Conservation (phyloP, 768 basidiomycete species). For the Boletales sp. region DNA sequence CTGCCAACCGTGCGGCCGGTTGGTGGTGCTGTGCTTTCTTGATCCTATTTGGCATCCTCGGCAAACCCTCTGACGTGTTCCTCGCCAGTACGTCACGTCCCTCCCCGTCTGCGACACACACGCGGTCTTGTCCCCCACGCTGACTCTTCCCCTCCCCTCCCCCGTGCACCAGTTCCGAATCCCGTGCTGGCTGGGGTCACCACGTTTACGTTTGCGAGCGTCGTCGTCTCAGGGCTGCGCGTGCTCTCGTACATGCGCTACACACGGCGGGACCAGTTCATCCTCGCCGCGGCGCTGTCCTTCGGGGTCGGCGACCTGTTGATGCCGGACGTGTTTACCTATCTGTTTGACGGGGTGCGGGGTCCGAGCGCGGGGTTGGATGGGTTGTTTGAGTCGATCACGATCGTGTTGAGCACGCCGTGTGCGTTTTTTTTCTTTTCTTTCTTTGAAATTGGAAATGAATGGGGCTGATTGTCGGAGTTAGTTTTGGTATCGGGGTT, state of each 20-base stretch:
- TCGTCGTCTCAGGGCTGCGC: slow-evolving; percentile 65
- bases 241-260: slow-evolving; percentile 61
- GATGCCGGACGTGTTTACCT: slow-evolving; percentile 58
- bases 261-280: slow-evolving; percentile 64
- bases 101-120: background rate
- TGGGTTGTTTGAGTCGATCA: slow-evolving; percentile 74
- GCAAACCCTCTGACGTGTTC: slow-evolving; percentile 81
- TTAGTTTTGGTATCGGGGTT: slow-evolving; percentile 57
- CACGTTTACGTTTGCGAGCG: slow-evolving; percentile 80
- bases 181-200: slow-evolving; percentile 83
- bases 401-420: slow-evolving; percentile 76
- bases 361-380: slow-evolving; percentile 51
- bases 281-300: slow-evolving; percentile 64
- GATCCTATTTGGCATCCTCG: slow-evolving; percentile 75
- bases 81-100: slow-evolving; percentile 57
- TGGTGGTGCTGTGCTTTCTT: slow-evolving; percentile 78
- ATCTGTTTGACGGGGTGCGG: slow-evolving; percentile 63
- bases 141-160: no score
- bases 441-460: no score
- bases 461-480: no score
- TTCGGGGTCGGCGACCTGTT: slow-evolving; percentile 74
- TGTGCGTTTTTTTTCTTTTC: slow-evolving; percentile 40
- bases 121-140: no score
- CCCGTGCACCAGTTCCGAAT: slow-evolving; percentile 61
- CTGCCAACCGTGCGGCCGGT: slow-evolving; percentile 76